Percentiles rank a stretch among this genome's conserved stretches.
phyloP scores from a whole-genome alignment of 306 rosid species.

The Cucurbita maxima region DNA sequence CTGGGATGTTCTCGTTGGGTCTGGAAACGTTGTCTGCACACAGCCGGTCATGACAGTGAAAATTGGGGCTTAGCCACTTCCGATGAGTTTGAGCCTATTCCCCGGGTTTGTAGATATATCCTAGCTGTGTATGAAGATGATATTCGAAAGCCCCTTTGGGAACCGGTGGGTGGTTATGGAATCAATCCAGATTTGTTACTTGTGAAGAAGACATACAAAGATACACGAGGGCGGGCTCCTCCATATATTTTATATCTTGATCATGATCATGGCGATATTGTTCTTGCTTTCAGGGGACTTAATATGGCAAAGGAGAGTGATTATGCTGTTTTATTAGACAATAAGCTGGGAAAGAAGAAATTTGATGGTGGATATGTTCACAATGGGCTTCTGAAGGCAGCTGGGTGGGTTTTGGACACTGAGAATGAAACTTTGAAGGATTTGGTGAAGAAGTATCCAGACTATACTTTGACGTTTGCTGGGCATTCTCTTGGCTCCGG shows the following conservation, averaged over 20 bases:
- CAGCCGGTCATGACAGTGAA: slow-evolving; percentile 95
- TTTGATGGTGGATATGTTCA: slow-evolving; percentile 94
- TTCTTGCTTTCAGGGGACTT: slow-evolving; percentile 77
- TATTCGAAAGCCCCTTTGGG: slow-evolving; percentile 63
- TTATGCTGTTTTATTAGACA: slow-evolving; percentile 72
- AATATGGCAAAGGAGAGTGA: slow-evolving; percentile 84
- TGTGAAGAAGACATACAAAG: slow-evolving; percentile 38
- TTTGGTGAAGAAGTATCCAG: slow-evolving; percentile 43
- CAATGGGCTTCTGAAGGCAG: slow-evolving; percentile 80
- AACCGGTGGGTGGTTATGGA: slow-evolving; percentile 75
- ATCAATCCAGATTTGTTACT: slow-evolving; percentile 53
- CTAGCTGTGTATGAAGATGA: slow-evolving; percentile 85
- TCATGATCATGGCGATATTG: slow-evolving; percentile 59
- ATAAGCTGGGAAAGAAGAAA: slow-evolving; percentile 64
- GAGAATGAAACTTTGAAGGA: slow-evolving; percentile 49
- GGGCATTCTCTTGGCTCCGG: slow-evolving; percentile 95
- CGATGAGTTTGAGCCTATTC: slow-evolving; percentile 77
- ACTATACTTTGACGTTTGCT: slow-evolving; percentile 61
- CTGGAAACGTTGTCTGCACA: slow-evolving; percentile 83
- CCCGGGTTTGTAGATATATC: slow-evolving; percentile 81
- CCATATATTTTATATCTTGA: slow-evolving; percentile 73
- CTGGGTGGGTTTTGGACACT: slow-evolving; percentile 54
- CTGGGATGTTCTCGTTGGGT: slow-evolving; percentile 89
- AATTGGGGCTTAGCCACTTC: slow-evolving; percentile 63
- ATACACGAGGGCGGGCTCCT: slow-evolving; percentile 55